Conservation (phyloP, 2,329 filamentous ascomycete species). For the Penicillium aurantiogriseum region DNA sequence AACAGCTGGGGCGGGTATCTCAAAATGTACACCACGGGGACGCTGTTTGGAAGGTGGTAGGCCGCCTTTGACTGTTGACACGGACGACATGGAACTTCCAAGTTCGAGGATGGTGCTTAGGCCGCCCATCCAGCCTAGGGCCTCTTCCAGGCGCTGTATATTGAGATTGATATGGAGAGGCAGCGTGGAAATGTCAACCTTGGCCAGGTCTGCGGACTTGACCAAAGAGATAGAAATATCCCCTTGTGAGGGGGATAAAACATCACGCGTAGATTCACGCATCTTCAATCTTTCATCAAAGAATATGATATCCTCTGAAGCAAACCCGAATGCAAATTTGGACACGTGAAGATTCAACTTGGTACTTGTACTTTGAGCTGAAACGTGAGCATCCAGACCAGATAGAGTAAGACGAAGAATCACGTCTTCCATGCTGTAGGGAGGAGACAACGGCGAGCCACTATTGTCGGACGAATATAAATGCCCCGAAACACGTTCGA, state of each 20-base stretch:
- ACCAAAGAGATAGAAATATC: conserved; percentile 42
- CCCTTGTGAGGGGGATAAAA: conserved; percentile 34
- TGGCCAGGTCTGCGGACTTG: conserved; percentile 32
- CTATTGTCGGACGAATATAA: conserved; percentile 23
- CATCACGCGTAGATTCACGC: conserved; percentile 46
- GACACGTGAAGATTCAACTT: conserved; percentile 35
- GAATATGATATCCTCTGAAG: conserved; percentile 51
- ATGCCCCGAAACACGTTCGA: conserved; percentile 37
- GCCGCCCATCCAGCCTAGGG: conserved; percentile 84
- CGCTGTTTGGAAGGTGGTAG: conserved; percentile 32
- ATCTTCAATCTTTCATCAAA: conserved; percentile 51
- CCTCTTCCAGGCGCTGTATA: conserved; percentile 77
- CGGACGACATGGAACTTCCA: conserved; percentile 77
- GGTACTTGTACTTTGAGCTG: conserved; percentile 19
- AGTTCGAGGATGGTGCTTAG: conserved; percentile 88
- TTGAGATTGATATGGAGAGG: conserved; percentile 76
- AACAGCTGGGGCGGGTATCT: conserved; percentile 41
- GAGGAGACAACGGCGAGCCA: conserved; percentile 14
- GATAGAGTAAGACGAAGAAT: conserved; percentile 33
- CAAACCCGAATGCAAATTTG: conserved; percentile 49
- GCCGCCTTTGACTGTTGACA: conserved; percentile 52
- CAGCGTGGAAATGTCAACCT: conserved; percentile 68
- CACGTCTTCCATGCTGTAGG: conserved; percentile 31
- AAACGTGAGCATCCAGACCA: conserved; percentile 27
- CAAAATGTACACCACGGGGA: conserved; percentile 58